phyloP scores from a whole-genome alignment of 176 grass and related monocot genomes.

The Triticum aestivum region DNA sequence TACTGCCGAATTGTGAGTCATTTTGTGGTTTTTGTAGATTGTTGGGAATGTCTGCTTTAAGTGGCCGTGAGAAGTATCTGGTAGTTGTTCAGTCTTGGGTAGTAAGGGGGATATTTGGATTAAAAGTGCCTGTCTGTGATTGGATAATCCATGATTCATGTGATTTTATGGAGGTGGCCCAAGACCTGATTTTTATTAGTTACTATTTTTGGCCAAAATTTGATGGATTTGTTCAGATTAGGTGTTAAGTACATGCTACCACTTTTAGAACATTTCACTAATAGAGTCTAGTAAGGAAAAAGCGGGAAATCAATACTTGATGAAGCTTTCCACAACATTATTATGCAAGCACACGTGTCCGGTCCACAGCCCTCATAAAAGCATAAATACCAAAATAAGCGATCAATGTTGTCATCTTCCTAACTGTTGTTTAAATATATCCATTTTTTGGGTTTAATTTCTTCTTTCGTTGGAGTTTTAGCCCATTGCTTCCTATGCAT shows the following conservation, averaged over 20 bases:
- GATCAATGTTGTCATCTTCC: not conserved
- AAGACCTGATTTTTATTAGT: not conserved
- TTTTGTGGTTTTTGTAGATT: not conserved
- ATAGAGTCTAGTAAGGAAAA: not conserved
- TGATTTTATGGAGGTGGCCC: not conserved
- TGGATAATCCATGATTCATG: slow-evolving; percentile 4
- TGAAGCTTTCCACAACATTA: not conserved
- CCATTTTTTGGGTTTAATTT: not conserved
- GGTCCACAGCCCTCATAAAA: not conserved
- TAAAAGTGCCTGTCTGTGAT: not conserved
- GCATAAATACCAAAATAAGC: not conserved
- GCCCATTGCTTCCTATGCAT: not conserved
- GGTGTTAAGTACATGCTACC: not conserved
- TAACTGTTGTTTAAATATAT: slow-evolving; percentile 21
- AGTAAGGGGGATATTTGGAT: not conserved
- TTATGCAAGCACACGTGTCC: not conserved
- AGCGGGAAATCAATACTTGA: not conserved
- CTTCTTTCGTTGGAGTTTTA: slow-evolving; percentile 20
- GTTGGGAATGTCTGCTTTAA: not conserved
- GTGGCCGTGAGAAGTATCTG: not conserved
- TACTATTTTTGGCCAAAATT: not conserved
- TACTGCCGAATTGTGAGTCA: not conserved
- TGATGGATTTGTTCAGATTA: not conserved
- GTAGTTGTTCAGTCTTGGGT: not conserved
- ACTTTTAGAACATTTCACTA: not conserved